phyloP scores from a whole-genome alignment of 305 asterid genomes.

The Stenogyne calaminthoides region DNA sequence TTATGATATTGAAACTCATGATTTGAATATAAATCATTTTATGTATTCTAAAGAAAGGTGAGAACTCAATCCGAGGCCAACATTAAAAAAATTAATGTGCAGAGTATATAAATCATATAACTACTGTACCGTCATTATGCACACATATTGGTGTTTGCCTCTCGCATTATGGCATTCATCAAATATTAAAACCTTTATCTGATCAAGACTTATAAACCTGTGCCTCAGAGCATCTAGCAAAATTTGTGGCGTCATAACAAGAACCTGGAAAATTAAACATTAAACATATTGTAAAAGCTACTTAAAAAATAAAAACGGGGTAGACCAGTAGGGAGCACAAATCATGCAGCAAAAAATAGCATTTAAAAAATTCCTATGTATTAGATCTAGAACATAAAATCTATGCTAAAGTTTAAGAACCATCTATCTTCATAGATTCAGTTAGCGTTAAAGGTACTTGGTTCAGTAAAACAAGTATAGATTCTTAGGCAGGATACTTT shows the following conservation, averaged over 20 bases:
- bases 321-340: background rate
- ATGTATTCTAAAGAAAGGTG: background rate
- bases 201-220: conserved; percentile 49
- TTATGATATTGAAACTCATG: background rate
- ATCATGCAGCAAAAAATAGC: background rate
- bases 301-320: background rate
- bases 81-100: background rate
- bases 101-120: background rate
- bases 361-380: background rate
- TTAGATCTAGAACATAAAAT: background rate
- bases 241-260: conserved; percentile 87
- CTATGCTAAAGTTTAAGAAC: background rate
- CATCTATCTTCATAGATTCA: background rate
- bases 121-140: conserved; percentile 75
- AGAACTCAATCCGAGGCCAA: background rate
- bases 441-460: background rate
- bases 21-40: background rate
- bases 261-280: conserved; percentile 61
- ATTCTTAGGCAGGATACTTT: background rate
- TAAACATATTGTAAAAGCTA: background rate
- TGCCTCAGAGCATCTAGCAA: conserved; percentile 77
- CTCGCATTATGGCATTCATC: conserved; percentile 92
- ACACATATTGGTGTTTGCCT: conserved; percentile 66
- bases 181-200: conserved; percentile 72
- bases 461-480: background rate